Conservation (phyloP, 83 land plant genomes). For the Isoetes engelmannii region DNA sequence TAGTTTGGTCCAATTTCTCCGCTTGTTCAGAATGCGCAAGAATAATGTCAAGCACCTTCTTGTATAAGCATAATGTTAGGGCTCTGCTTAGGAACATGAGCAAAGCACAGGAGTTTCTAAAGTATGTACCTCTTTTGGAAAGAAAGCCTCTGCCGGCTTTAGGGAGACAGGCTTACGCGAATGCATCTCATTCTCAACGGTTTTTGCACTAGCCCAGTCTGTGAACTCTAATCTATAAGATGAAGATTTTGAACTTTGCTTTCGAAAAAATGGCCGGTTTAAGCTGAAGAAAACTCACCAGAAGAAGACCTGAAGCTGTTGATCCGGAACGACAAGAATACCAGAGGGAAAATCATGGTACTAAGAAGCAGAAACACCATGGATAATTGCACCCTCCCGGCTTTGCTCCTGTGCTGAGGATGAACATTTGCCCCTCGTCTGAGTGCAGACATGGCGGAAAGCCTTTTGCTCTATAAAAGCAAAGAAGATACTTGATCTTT, state of each 20-base stretch:
- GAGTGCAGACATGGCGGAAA: too few relatives aligned
- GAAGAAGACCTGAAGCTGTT: neutral
- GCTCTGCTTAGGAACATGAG: neutral
- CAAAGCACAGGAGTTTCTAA: neutral
- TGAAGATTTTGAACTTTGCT: neutral
- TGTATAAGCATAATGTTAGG: neutral
- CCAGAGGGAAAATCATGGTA: constrained; percentile 3
- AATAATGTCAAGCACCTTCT: constrained; percentile 3
- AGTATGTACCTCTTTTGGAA: neutral
- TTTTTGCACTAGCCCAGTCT: neutral
- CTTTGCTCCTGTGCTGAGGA: neutral
- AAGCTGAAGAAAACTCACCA: neutral
- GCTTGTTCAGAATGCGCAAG: neutral
- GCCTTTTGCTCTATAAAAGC: too few relatives aligned
- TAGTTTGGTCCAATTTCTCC: neutral
- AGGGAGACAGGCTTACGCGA: neutral
- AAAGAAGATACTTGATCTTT: too few relatives aligned
- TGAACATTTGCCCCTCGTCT: too few relatives aligned
- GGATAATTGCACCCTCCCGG: neutral
- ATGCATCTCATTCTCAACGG: neutral
- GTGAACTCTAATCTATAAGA: neutral
- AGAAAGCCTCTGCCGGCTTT: neutral
- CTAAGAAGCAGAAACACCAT: neutral
- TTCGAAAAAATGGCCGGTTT: too few relatives aligned
- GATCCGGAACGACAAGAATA: constrained; percentile 2